Evolutionary conservation across 495 filamentous ascomycete genomes (phyloP).

Genomic region (Lineolata rhizophorae): DNA sequence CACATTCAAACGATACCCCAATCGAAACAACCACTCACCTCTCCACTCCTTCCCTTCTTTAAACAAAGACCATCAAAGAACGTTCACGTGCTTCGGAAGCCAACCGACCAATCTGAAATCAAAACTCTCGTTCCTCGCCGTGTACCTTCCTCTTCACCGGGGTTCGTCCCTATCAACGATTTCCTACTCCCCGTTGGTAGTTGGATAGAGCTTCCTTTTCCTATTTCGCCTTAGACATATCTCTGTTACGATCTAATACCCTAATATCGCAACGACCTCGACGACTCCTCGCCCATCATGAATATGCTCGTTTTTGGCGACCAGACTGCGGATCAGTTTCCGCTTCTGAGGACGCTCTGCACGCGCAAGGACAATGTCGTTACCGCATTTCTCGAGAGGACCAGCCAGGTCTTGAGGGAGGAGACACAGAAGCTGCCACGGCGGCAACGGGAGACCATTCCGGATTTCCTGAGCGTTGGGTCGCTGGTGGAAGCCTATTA

Average conservation of each 20-base stretch:
- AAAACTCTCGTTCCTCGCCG: not conserved
- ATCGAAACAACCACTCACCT: too few species aligned
- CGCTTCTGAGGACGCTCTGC: conserved; percentile 39
- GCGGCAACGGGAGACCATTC: conserved; percentile 36
- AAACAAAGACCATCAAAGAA: not conserved
- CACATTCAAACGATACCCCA: too few species aligned
- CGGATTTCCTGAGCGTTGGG: conserved; percentile 43
- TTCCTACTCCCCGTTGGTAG: too few species aligned
- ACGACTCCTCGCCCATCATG: conserved; percentile 14
- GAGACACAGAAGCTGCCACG: conserved; percentile 38
- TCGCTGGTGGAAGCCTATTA: conserved; percentile 51
- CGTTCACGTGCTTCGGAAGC: not conserved
- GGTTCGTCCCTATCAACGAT: too few species aligned
- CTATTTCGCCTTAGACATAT: too few species aligned
- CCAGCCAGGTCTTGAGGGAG: conserved; percentile 35
- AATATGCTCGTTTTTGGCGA: conserved; percentile 41
- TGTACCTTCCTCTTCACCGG: not conserved
- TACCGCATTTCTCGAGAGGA: conserved; percentile 40
- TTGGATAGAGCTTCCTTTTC: too few species aligned
- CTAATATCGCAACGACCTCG: too few species aligned
- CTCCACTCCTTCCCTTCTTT: too few species aligned
- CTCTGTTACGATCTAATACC: too few species aligned
- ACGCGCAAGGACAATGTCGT: conserved; percentile 42
- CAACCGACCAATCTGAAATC: not conserved
- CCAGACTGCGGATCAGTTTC: conserved; percentile 51